Conservation (phyloP, 306 rosid genomes). For the Senna siamea region DNA sequence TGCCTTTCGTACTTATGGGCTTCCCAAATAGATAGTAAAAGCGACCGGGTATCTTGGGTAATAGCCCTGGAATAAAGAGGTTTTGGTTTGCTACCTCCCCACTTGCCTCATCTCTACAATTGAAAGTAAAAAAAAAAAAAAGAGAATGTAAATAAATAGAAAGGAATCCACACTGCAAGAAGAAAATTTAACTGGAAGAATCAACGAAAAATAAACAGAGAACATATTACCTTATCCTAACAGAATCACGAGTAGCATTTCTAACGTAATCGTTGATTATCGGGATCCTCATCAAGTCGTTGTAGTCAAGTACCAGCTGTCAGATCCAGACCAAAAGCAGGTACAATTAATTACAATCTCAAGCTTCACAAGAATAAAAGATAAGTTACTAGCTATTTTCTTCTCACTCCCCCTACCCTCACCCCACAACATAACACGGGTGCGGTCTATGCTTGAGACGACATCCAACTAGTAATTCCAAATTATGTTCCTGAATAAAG, state of each 20-base stretch:
- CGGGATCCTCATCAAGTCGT: slow-evolving; percentile 61
- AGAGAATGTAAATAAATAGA: slow-evolving; percentile 8
- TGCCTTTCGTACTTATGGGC: slow-evolving; percentile 78
- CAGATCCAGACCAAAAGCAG: slow-evolving; percentile 26
- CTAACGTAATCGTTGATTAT: slow-evolving; percentile 42
- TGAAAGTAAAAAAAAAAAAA: neutral
- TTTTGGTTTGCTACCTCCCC: slow-evolving; percentile 53
- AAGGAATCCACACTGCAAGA: neutral
- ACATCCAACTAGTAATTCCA: slow-evolving; percentile 4
- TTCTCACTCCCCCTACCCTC: neutral
- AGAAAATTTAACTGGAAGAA: neutral
- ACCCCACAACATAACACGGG: slow-evolving; percentile 34
- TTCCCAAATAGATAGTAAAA: slow-evolving; percentile 83
- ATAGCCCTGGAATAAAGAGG: slow-evolving; percentile 44
- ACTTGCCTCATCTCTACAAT: slow-evolving; percentile 42
- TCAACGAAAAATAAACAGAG: neutral
- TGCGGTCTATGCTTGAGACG: neutral
- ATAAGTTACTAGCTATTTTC: slow-evolving; percentile 10
- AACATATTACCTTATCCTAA: slow-evolving; percentile 50
- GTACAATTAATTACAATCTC: slow-evolving; percentile 17
- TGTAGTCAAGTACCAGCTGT: slow-evolving; percentile 66
- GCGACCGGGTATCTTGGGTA: slow-evolving; percentile 85
- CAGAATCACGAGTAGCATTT: slow-evolving; percentile 23
- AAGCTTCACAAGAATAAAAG: slow-evolving; percentile 24
- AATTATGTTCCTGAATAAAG: neutral